These are phyloP conservation scores for Prunus dulcis DNA, from an alignment of 306 rosid genomes.

Conservation along the genomic window DNA sequence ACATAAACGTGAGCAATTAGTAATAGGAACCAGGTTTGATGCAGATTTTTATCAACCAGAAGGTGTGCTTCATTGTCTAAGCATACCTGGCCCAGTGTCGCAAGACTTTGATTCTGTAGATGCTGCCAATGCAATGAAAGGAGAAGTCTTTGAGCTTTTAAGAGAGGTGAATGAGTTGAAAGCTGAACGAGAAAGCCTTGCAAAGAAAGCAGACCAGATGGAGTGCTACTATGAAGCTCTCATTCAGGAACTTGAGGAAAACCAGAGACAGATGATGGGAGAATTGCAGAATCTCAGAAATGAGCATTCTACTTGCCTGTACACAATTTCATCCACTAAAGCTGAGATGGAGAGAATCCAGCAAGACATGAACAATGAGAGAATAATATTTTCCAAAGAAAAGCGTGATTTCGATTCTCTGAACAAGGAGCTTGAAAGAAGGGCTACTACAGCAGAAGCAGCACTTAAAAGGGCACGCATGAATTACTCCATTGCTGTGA, in stretches of 20 bases:
- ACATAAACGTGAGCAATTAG: slow-evolving; percentile 45
- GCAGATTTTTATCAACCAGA: slow-evolving; percentile 62
- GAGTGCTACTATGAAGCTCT: slow-evolving; percentile 99
- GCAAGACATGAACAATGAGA: slow-evolving; percentile 73
- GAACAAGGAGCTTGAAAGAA: slow-evolving; percentile 77
- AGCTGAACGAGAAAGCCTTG: slow-evolving; percentile 77
- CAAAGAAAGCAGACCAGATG: slow-evolving; percentile 95
- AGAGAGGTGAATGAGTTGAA: slow-evolving; percentile 81
- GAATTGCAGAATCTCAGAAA: slow-evolving; percentile 90
- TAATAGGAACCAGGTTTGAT: slow-evolving; percentile 61
- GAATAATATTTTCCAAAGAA: slow-evolving; percentile 63
- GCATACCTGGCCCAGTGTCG: slow-evolving; percentile 53
- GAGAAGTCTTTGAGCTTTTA: slow-evolving; percentile 64
- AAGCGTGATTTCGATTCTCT: slow-evolving; percentile 58
- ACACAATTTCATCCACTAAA: slow-evolving; percentile 83
- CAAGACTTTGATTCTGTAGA: slow-evolving; percentile 67
- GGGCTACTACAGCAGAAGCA: slow-evolving; percentile 82
- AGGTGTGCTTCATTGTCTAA: slow-evolving; percentile 50
- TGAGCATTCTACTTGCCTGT: slow-evolving; percentile 85
- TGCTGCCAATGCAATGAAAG: slow-evolving; percentile 66
- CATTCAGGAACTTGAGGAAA: slow-evolving; percentile 96
- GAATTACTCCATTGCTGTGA: slow-evolving; percentile 94
- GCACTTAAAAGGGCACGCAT: slow-evolving; percentile 92
- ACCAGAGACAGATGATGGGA: slow-evolving; percentile 88
- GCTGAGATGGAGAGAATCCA: slow-evolving; percentile 76